Evolutionary conservation across 163 green algal species (phyloP).

Genomic region (Scenedesmus sp.): DNA sequence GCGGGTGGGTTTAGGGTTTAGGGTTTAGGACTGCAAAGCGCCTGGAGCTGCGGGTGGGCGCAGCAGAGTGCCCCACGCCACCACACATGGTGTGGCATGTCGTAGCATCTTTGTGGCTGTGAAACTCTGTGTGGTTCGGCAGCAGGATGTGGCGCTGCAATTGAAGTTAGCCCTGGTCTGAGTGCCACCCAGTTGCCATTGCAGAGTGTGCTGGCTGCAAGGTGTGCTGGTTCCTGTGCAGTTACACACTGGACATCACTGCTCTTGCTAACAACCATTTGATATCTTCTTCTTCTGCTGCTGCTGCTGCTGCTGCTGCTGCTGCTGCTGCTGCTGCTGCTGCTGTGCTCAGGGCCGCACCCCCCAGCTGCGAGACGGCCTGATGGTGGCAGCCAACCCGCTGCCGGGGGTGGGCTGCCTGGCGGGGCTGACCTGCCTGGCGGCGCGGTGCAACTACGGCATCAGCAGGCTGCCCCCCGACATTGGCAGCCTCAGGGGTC

Average conservation of each 20-base stretch:
- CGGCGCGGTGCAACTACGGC: conserved; percentile 54
- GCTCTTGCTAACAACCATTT: neutral
- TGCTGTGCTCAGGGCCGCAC: conserved; percentile 41
- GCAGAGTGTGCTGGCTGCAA: neutral
- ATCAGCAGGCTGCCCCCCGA: conserved; percentile 54
- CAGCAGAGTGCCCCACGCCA: too few relatives aligned
- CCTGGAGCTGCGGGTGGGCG: neutral
- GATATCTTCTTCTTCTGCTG: neutral
- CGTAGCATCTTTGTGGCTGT: too few relatives aligned
- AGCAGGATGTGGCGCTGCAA: neutral
- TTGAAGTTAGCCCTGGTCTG: too few relatives aligned
- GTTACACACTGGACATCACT: neutral
- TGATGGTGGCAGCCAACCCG: conserved; percentile 39
- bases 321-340: neutral
- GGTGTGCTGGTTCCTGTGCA: too few relatives aligned
- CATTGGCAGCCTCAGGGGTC: neutral
- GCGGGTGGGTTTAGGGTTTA: conserved; percentile 7
- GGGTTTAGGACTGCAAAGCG: too few relatives aligned
- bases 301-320: neutral
- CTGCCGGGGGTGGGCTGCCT: conserved; percentile 41
- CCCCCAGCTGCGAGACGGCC: neutral
- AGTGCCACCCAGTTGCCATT: too few relatives aligned
- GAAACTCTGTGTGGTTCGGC: neutral
- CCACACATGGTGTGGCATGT: neutral
- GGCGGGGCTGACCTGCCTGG: conserved; percentile 26